Percentiles rank a stretch among this genome's conserved stretches.
Conservation (phyloP, 2,329 filamentous ascomycete species). For the Cadophora luteo-olivacea region DNA sequence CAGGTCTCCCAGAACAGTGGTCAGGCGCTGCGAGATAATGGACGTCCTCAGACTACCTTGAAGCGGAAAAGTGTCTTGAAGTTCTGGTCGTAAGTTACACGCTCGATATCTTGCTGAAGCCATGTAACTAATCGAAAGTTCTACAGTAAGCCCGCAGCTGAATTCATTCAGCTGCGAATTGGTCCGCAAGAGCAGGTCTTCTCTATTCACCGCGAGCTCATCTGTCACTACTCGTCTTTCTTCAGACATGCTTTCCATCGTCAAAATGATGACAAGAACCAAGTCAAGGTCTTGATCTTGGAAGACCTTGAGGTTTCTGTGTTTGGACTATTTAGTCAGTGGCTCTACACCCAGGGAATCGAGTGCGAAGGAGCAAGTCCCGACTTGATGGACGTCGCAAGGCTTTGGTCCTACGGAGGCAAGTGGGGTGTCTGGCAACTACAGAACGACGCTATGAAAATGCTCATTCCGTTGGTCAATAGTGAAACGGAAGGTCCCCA, state of each 20-base stretch:
- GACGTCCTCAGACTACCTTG: not conserved
- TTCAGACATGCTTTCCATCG: slow-evolving; percentile 6
- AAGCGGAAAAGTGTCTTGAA: not conserved
- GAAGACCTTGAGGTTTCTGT: slow-evolving; percentile 14
- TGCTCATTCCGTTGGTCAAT: not conserved
- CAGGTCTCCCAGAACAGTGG: not conserved
- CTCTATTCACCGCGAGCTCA: slow-evolving; percentile 7
- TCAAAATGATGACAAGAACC: not conserved
- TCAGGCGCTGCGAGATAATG: not conserved
- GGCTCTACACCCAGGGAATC: slow-evolving; percentile 18
- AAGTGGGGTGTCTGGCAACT: slow-evolving; percentile 12
- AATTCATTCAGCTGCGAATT: not conserved
- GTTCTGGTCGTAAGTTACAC: slow-evolving; percentile 15
- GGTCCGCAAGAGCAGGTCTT: slow-evolving; percentile 2
- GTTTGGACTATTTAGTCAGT: slow-evolving; percentile 22
- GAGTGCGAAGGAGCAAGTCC: not conserved
- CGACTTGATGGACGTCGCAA: slow-evolving; percentile 9
- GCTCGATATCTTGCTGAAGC: no score
- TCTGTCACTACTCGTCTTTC: slow-evolving; percentile 13
- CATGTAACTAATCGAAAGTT: not conserved
- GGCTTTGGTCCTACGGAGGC: slow-evolving; percentile 17
- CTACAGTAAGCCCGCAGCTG: not conserved
- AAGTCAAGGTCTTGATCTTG: slow-evolving; percentile 6
- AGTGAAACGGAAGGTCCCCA: not conserved
- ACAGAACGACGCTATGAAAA: slow-evolving; percentile 13